A percentile compares a stretch with the other conserved stretches of the same genome.
These are phyloP conservation scores for Zygotorulaspora danielsina DNA, from an alignment of 805 yeast genomes.

Conservation along the genomic window DNA sequence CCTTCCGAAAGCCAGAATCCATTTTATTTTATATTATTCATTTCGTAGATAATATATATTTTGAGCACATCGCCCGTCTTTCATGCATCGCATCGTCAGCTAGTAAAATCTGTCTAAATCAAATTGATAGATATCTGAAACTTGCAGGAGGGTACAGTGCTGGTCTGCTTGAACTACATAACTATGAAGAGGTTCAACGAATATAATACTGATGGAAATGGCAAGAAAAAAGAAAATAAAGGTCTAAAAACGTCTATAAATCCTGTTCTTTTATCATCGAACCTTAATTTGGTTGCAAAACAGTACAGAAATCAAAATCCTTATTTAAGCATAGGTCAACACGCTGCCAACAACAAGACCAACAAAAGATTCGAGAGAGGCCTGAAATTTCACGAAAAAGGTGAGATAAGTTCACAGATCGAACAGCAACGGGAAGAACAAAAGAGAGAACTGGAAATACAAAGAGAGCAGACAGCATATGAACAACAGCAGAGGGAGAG, in stretches of 20 bases:
- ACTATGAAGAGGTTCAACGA: too few species aligned
- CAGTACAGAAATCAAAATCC: conserved; percentile 30
- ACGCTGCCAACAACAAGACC: conserved; percentile 9
- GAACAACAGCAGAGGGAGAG: conserved; percentile 35
- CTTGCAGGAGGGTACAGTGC: too few species aligned
- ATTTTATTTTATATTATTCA: not conserved
- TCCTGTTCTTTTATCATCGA: conserved; percentile 28
- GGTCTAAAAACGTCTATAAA: conserved; percentile 34
- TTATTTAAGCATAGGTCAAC: conserved; percentile 20
- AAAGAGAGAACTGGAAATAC: conserved; percentile 3
- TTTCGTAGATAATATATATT: not conserved
- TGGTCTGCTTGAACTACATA: too few species aligned
- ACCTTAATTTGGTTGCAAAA: conserved; percentile 27
- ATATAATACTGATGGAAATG: not conserved
- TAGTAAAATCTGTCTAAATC: not conserved
- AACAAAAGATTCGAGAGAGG: conserved; percentile 18
- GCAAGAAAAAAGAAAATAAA: conserved; percentile 4
- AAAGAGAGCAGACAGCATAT: conserved; percentile 19
- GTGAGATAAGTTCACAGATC: conserved; percentile 37
- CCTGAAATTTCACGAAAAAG: conserved; percentile 49
- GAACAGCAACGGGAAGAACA: conserved; percentile 15
- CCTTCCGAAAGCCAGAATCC: not conserved
- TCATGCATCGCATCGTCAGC: not conserved
- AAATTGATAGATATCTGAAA: not conserved
- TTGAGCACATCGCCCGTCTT: not conserved